Percentiles rank a stretch among this genome's conserved stretches.
These are phyloP conservation scores for Dendrobium nobile DNA, from an alignment of 106 monocot species.

Conservation along the genomic window DNA sequence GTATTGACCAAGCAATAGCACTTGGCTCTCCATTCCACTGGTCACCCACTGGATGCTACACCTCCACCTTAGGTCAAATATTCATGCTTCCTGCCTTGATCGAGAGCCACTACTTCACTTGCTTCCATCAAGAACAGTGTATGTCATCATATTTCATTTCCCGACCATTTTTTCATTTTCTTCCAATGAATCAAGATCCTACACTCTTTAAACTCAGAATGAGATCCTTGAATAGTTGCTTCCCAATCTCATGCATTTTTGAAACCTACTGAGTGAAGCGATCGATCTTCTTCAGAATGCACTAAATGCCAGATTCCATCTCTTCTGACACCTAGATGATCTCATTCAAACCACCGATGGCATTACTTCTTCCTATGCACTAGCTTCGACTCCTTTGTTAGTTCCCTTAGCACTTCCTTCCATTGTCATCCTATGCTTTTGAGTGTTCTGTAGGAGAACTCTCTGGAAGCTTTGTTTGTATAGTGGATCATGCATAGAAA, in stretches of 20 bases:
- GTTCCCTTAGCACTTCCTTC: not conserved
- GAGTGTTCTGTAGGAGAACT: no score
- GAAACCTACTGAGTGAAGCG: constrained; percentile 16
- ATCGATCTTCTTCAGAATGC: constrained; percentile 17
- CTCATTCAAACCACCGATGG: not conserved
- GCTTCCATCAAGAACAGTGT: no score
- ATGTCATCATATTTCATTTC: constrained; percentile 12
- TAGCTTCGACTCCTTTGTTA: not conserved
- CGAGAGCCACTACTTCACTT: no score
- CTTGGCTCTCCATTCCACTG: no score
- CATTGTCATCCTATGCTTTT: no score
- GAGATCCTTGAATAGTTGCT: constrained; percentile 21
- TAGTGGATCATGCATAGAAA: no score
- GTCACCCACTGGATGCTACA: no score
- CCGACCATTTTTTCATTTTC: constrained; percentile 81
- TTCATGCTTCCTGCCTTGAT: no score
- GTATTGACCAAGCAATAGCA: no score
- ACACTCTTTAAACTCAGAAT: constrained; percentile 20
- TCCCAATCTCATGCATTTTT: constrained; percentile 17
- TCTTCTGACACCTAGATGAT: constrained; percentile 10
- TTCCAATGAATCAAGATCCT: constrained; percentile 57
- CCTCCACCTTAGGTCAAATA: no score
- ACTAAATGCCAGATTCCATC: constrained; percentile 15
- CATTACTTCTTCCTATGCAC: not conserved
- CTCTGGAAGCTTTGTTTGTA: no score